Evolutionary conservation across 148 eudicot genomes (phyloP).

Genomic region (Selenicereus undatus): DNA sequence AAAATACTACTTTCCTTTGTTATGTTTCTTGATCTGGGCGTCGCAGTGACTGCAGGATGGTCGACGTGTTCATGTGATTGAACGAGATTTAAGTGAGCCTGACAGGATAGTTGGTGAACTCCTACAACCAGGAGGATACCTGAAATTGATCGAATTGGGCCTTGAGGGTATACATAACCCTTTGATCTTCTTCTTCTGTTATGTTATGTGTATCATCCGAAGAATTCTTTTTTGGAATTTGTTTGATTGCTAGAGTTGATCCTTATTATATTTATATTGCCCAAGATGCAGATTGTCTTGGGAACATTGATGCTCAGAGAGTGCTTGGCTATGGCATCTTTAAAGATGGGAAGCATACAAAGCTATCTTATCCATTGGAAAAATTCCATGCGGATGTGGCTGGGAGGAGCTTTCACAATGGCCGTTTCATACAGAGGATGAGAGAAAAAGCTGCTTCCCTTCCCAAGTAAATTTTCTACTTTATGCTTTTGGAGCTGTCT

Average conservation of each 20-base stretch:
- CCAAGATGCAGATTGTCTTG: slow-evolving; percentile 51
- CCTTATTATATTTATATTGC: slow-evolving; percentile 1
- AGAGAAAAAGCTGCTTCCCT: slow-evolving; percentile 60
- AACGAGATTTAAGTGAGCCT: slow-evolving; percentile 66
- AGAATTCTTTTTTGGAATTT: not conserved
- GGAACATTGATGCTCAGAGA: slow-evolving; percentile 65
- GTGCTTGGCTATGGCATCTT: slow-evolving; percentile 67
- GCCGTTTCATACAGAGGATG: slow-evolving; percentile 75
- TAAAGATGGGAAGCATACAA: slow-evolving; percentile 58
- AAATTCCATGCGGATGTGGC: slow-evolving; percentile 51
- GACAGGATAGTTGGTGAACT: slow-evolving; percentile 78
- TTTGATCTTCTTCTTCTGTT: not conserved
- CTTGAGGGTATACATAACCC: slow-evolving; percentile 52
- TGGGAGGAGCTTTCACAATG: slow-evolving; percentile 83
- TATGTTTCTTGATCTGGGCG: slow-evolving; percentile 24
- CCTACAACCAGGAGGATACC: slow-evolving; percentile 80
- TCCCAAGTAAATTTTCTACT: slow-evolving; percentile 45
- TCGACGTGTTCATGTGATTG: slow-evolving; percentile 69
- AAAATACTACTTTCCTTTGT: too few species aligned
- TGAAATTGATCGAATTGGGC: slow-evolving; percentile 69
- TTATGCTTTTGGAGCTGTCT: not conserved
- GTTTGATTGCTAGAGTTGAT: slow-evolving; percentile 5
- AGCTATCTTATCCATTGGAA: slow-evolving; percentile 61
- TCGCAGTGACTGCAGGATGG: slow-evolving; percentile 59
- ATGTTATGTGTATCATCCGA: not conserved